phyloP scores from a whole-genome alignment of 31 red algal species.

The Asparagopsis taxiformis region DNA sequence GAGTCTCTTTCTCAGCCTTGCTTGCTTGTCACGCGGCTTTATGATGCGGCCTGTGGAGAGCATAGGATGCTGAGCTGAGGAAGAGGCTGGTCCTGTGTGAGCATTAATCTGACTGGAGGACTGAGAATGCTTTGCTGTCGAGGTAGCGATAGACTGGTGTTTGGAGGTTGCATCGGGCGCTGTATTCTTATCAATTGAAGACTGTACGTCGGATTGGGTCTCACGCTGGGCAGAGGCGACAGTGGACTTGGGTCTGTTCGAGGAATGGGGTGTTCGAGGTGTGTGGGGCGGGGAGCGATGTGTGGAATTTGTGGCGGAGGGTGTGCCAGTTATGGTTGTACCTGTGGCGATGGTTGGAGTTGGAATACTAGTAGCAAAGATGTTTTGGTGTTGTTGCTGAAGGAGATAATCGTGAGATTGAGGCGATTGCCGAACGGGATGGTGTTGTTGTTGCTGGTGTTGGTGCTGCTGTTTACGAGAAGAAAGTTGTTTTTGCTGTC shows the following conservation, averaged over 20 bases:
- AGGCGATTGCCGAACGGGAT: background rate
- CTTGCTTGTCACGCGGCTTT: conserved; percentile 25
- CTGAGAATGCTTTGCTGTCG: background rate
- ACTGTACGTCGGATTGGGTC: background rate
- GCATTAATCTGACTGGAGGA: background rate
- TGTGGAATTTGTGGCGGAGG: conserved; percentile 19
- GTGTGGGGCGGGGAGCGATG: conserved; percentile 5
- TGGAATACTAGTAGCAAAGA: conserved; percentile 1
- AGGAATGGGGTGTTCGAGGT: conserved; percentile 19
- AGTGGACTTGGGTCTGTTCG: background rate
- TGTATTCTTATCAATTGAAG: background rate
- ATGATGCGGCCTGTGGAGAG: background rate
- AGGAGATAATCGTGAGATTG: background rate
- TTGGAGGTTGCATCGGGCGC: background rate
- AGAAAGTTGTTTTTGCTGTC: no score
- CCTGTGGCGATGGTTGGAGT: conserved; percentile 14
- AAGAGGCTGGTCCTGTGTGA: background rate
- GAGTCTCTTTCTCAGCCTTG: conserved; percentile 24
- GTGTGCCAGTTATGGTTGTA: conserved; percentile 17
- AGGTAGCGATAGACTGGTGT: background rate
- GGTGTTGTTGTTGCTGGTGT: background rate
- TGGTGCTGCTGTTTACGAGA: conserved; percentile 12
- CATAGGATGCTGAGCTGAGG: no score
- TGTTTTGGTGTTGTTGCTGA: conserved; percentile 1
- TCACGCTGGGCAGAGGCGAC: background rate